Percentiles rank a stretch among this genome's conserved stretches.
These are phyloP conservation scores for Fraxinus baroniana DNA, from an alignment of 305 asterid genomes.

Conservation along the genomic window DNA sequence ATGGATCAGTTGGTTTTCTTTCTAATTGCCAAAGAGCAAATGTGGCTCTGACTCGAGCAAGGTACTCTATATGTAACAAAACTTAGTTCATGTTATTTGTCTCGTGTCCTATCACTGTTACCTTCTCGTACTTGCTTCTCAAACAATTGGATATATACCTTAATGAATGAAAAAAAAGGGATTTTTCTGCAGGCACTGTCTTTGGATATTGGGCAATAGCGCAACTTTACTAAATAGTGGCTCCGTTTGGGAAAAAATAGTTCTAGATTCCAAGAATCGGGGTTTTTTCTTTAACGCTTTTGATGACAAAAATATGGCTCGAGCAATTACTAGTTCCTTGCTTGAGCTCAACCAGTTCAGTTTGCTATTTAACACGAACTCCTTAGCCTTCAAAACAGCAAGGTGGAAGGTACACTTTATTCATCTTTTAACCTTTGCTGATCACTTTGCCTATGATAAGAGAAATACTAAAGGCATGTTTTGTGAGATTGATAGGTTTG, in stretches of 20 bases:
- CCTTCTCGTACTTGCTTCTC: not conserved
- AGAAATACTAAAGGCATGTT: not conserved
- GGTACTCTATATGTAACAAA: conserved; percentile 27
- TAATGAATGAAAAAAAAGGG: not conserved
- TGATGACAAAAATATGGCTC: conserved; percentile 32
- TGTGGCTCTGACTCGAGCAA: conserved; percentile 72
- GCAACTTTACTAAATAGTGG: conserved; percentile 51
- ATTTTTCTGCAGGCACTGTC: conserved; percentile 40
- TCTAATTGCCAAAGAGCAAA: conserved; percentile 53
- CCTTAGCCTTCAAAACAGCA: conserved; percentile 29
- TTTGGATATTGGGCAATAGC: conserved; percentile 64
- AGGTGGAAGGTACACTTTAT: conserved; percentile 48
- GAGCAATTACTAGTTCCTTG: conserved; percentile 30
- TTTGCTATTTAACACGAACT: conserved; percentile 22
- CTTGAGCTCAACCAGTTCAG: conserved; percentile 19
- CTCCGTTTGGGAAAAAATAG: conserved; percentile 52
- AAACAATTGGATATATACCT: not conserved
- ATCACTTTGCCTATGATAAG: not conserved
- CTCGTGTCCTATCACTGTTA: not conserved
- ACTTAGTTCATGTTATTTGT: not conserved
- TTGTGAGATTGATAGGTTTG: conserved; percentile 31
- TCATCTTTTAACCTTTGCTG: not conserved
- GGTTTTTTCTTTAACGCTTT: conserved; percentile 45
- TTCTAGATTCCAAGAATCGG: conserved; percentile 43
- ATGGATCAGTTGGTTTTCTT: conserved; percentile 65